These are phyloP conservation scores for Ophiostoma pallidulum DNA, from an alignment of 2,329 filamentous ascomycete species.

Conservation along the genomic window DNA sequence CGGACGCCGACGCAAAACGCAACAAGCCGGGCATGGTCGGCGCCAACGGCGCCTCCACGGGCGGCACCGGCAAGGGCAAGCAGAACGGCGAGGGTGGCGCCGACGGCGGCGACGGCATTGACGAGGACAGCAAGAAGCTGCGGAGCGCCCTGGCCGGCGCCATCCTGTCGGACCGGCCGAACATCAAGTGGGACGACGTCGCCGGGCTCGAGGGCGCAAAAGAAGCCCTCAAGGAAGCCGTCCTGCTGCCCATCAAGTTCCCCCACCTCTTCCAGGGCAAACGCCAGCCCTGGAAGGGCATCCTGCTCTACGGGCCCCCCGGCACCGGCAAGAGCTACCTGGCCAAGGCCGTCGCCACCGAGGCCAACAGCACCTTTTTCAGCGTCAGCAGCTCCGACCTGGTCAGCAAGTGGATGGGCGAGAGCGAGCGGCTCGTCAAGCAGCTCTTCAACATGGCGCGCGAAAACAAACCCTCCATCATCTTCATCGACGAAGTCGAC, in stretches of 20 bases:
- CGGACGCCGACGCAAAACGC: slow-evolving; percentile 59
- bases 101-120: slow-evolving; percentile 58
- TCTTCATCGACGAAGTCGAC: slow-evolving; percentile 47
- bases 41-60: slow-evolving; percentile 57
- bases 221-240: slow-evolving; percentile 94
- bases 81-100: slow-evolving; percentile 42
- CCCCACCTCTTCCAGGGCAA: slow-evolving; percentile 94
- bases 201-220: slow-evolving; percentile 90
- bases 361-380: slow-evolving; percentile 98
- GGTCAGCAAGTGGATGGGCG: slow-evolving; percentile 99
- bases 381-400: slow-evolving; percentile 94
- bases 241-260: slow-evolving; percentile 96
- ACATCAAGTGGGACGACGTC: slow-evolving; percentile 96
- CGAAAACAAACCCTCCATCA: slow-evolving; percentile 96
- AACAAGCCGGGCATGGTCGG: slow-evolving; percentile 65
- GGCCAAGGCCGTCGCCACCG: slow-evolving; percentile 93
- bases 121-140: slow-evolving; percentile 93
- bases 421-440: slow-evolving; percentile 96
- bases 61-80: slow-evolving; percentile 53
- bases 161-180: slow-evolving; percentile 90
- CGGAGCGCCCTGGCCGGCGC: slow-evolving; percentile 83
- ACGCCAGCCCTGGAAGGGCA: slow-evolving; percentile 96
- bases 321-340: slow-evolving; percentile 97
- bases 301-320: slow-evolving; percentile 88
- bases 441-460: slow-evolving; percentile 95